Percentiles rank a stretch among this genome's conserved stretches.
These are phyloP conservation scores for Salix brachista DNA, from an alignment of 345 rosid genomes.

Conservation along the genomic window DNA sequence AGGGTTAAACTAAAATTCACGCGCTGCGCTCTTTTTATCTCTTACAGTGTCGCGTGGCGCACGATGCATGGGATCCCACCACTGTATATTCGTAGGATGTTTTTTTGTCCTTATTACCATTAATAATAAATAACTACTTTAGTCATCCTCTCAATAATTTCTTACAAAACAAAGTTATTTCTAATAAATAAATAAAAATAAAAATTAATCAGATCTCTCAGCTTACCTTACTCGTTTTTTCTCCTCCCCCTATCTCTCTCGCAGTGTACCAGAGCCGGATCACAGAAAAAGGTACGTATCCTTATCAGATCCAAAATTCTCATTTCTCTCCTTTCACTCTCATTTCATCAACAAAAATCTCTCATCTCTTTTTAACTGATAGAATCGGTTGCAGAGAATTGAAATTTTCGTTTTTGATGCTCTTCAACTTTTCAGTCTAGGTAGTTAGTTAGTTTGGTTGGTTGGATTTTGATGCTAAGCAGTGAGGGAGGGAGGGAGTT, in stretches of 20 bases:
- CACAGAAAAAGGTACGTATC: background rate
- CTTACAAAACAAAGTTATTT: background rate
- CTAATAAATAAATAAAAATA: background rate
- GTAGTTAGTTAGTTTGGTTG: background rate
- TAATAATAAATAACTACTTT: background rate
- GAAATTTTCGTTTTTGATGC: background rate
- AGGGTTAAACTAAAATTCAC: background rate
- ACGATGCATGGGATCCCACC: background rate
- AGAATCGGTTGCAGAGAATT: background rate
- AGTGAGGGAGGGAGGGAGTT: too few relatives aligned
- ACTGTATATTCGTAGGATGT: background rate
- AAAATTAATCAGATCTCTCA: background rate
- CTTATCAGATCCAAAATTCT: conserved; percentile 11
- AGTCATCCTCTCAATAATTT: background rate
- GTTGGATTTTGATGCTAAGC: background rate
- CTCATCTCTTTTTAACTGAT: too few relatives aligned
- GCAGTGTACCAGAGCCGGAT: background rate
- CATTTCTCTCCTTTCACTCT: background rate
- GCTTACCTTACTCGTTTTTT: background rate
- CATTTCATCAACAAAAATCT: background rate
- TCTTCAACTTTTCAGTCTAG: too few relatives aligned
- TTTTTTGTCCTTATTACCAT: background rate
- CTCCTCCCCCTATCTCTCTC: background rate
- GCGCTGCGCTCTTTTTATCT: too few relatives aligned
- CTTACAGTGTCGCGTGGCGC: background rate